These are phyloP conservation scores for Mercurialis annua DNA, from an alignment of 345 rosid species.

Conservation along the genomic window DNA sequence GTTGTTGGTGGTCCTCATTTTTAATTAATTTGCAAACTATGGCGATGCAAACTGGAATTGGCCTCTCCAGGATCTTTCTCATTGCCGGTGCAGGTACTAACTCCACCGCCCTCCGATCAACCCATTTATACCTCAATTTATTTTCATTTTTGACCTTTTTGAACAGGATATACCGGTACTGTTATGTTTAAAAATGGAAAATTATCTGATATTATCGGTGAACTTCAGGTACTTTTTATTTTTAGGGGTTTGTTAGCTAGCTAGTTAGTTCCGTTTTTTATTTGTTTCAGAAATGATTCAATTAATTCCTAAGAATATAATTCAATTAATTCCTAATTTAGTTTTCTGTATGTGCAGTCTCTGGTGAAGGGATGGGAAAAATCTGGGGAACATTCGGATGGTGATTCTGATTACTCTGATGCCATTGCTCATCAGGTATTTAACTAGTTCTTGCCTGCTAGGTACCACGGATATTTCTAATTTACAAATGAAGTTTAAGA, in stretches of 20 bases:
- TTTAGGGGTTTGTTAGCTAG: background rate
- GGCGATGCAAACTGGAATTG: constrained; percentile 79
- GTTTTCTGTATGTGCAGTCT: constrained; percentile 29
- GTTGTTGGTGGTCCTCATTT: constrained; percentile 9
- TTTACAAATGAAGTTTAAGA: too few species aligned
- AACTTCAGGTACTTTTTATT: constrained; percentile 55
- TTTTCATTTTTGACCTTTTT: background rate
- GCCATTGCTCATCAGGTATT: constrained; percentile 69
- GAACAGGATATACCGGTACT: constrained; percentile 73
- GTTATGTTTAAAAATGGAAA: constrained; percentile 74
- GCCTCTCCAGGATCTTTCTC: constrained; percentile 64
- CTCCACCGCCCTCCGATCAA: background rate
- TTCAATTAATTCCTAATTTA: background rate
- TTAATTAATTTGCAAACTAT: constrained; percentile 27
- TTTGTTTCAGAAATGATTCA: too few species aligned
- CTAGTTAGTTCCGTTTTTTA: background rate
- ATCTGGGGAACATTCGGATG: constrained; percentile 50
- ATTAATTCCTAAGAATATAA: too few species aligned
- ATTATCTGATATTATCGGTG: constrained; percentile 69
- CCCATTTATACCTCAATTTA: background rate
- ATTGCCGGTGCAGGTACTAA: constrained; percentile 77
- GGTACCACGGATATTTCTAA: too few species aligned
- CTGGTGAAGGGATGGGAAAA: constrained; percentile 57
- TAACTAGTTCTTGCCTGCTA: constrained; percentile 11
- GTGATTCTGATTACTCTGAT: constrained; percentile 54